Base-by-base conservation (phyloP, 805 yeast genomes). In the Kodamaea jinghongensis region DNA sequence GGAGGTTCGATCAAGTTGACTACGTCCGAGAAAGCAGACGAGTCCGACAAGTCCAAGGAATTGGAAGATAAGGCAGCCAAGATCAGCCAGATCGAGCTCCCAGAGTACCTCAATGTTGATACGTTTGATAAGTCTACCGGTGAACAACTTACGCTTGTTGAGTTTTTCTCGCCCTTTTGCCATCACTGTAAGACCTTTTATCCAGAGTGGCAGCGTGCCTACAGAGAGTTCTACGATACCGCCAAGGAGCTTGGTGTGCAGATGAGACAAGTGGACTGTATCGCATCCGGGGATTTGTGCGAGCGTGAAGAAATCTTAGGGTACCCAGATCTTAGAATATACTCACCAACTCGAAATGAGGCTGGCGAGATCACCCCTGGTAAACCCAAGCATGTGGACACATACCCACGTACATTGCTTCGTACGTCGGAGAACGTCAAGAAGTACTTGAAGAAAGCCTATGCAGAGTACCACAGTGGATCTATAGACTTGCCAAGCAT, bases 121-220 rank as follows among this genome's bases (percentile, higher is more conserved):
- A 70, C 65, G 14, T 87, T 85, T 53, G 79, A 77, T 38, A 44
- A 58, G 9, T 63, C 65, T 27, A 54, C 78, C n/a, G 55, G 67
- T 13, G 61, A 70, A 7, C 83, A 83, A 2, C 63, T 81, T 14
- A 83, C 89, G 52, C 72, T 91, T 54, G 81, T 91, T 25, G 96
- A 91, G 63, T 90, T 88, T 62, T 93, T 64, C 57, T 87, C 96
- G 23, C 99, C 99, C 0, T 82, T 82, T 53, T 93, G 99, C 58
- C 58, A 67, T 6, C 98, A 91, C 61, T 93, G 99, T 64, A 74
- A 67, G 45, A 70, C 65, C 6, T 64, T 93, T 38, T 93, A 86
- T 2, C 98, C 99, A 1, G 71, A 65, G 6, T 93, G 98, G 97
- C 75, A 79, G 43, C 68, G 73, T 41, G 75, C 91, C 0, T 86